Evolutionary conservation across 129 eudicot species (phyloP).

Genomic region (Apium graveolens): DNA sequence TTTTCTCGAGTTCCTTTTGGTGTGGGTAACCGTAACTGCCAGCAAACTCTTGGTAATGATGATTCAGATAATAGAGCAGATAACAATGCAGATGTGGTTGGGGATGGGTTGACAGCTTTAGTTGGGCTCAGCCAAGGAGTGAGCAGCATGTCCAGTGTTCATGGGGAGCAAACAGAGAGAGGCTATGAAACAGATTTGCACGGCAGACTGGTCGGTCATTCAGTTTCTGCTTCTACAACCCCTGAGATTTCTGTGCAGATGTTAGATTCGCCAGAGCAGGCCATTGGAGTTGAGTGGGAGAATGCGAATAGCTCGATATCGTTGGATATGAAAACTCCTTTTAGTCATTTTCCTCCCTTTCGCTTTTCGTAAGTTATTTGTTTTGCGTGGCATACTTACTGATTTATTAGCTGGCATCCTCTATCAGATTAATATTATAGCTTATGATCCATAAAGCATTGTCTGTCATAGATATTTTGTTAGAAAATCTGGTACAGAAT

Average conservation of each 20-base stretch:
- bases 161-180: constrained; percentile 39
- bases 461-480: background rate
- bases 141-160: constrained; percentile 28
- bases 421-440: background rate
- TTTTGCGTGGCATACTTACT: constrained; percentile 5
- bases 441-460: background rate
- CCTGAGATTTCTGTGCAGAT: constrained; percentile 55
- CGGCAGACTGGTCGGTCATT: constrained; percentile 44
- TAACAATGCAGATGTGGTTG: constrained; percentile 62
- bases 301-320: constrained; percentile 65
- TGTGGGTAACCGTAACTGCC: constrained; percentile 74
- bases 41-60: constrained; percentile 81
- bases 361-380: constrained; percentile 77
- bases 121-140: constrained; percentile 93
- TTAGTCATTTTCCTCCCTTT: constrained; percentile 94
- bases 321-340: constrained; percentile 87
- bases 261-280: constrained; percentile 59
- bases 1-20: constrained; percentile 88
- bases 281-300: constrained; percentile 70
- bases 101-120: constrained; percentile 92
- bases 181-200: constrained; percentile 43
- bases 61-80: constrained; percentile 74
- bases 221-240: constrained; percentile 45
- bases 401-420: background rate
- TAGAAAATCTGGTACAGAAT: constrained; percentile 1